phyloP scores from a whole-genome alignment of 1,284 basidiomycete genomes.

The Tylopilus sp. region DNA sequence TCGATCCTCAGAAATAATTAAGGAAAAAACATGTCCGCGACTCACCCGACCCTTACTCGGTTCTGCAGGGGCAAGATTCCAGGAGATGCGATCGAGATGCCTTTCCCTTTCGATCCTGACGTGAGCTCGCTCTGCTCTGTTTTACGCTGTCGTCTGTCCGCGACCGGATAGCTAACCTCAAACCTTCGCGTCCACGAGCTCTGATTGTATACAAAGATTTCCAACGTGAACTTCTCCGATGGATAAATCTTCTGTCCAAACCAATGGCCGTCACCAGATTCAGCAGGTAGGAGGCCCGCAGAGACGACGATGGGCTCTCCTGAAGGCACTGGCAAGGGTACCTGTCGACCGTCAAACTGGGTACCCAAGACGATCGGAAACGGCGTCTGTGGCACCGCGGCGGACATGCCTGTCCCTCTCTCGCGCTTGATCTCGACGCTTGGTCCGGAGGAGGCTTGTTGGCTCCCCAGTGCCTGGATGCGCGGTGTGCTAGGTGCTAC shows the following conservation, averaged over 20 bases:
- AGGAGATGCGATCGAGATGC: conserved; percentile 38
- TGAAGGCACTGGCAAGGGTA: conserved; percentile 31
- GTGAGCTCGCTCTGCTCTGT: conserved; percentile 30
- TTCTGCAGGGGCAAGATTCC: conserved; percentile 78
- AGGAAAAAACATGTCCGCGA: conserved; percentile 7
- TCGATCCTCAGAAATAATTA: conserved; percentile 11
- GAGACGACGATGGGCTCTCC: conserved; percentile 67
- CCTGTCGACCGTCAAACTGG: conserved; percentile 25
- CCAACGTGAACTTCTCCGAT: conserved; percentile 72
- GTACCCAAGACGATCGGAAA: conserved; percentile 45
- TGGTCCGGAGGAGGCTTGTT: conserved; percentile 46
- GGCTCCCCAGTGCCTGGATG: conserved; percentile 48
- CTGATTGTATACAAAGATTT: conserved; percentile 86
- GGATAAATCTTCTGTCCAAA: conserved; percentile 52
- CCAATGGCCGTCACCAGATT: conserved; percentile 20
- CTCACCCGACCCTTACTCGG: conserved; percentile 68
- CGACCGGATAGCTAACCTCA: conserved; percentile 66
- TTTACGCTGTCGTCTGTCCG: conserved; percentile 41
- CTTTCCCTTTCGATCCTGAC: conserved; percentile 10
- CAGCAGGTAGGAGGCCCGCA: conserved; percentile 52
- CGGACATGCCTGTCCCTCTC: conserved; percentile 36
- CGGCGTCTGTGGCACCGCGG: conserved; percentile 48
- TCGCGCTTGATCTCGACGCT: conserved; percentile 63
- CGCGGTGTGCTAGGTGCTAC: conserved; percentile 47
- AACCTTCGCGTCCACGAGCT: conserved; percentile 73